These are phyloP conservation scores for Pittosporum tobira DNA, from an alignment of 129 eudicot genomes.

Conservation along the genomic window DNA sequence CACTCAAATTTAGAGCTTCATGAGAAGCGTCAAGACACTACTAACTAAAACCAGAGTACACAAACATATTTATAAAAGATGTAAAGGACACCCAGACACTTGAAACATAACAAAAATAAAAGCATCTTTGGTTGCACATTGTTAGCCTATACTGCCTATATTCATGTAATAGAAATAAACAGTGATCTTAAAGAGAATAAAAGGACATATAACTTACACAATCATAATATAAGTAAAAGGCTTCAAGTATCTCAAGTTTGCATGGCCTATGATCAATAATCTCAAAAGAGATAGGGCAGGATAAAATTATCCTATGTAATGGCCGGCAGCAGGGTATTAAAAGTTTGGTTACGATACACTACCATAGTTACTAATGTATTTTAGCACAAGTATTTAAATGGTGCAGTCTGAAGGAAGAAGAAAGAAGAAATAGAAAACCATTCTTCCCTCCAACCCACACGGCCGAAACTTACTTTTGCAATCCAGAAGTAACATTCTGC, in stretches of 20 bases:
- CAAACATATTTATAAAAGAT: background rate
- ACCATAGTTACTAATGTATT: conserved; percentile 30
- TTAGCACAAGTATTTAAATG: conserved; percentile 27
- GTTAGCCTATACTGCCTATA: conserved; percentile 1
- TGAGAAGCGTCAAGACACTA: background rate
- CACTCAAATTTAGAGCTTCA: background rate
- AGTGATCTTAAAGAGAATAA: conserved; percentile 1
- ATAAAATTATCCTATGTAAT: conserved; percentile 14
- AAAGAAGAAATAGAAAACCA: conserved; percentile 9
- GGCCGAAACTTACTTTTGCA: conserved; percentile 59
- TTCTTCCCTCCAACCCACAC: conserved; percentile 31
- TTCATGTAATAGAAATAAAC: background rate
- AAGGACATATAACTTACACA: conserved; percentile 11
- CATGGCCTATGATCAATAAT: conserved; percentile 15
- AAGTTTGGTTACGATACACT: conserved; percentile 30
- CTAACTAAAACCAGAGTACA: background rate
- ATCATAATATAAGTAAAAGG: conserved; percentile 4
- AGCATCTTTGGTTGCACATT: background rate
- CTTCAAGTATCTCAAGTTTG: conserved; percentile 23
- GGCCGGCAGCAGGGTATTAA: conserved; percentile 24
- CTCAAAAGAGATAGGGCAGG: conserved; percentile 12
- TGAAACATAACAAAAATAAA: background rate
- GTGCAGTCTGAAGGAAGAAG: conserved; percentile 20
- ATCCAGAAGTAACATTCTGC: conserved; percentile 25
- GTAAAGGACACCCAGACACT: background rate